Percentiles rank a stretch among this genome's conserved stretches.
Conservation (phyloP, 306 rosid species). For the Urtica urens region DNA sequence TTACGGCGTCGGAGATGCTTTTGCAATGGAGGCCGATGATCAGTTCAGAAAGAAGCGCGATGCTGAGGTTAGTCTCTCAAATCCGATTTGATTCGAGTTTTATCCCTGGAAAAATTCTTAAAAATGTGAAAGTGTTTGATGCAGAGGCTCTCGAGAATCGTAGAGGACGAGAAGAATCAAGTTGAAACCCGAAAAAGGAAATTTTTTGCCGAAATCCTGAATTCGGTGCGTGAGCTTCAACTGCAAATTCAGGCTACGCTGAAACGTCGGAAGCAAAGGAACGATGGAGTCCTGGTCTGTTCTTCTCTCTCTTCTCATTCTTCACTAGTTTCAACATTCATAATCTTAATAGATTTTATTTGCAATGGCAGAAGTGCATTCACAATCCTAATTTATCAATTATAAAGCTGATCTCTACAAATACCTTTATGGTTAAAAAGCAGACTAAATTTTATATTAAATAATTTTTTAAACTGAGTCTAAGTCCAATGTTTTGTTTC, state of each 20-base stretch:
- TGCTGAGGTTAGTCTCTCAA: conserved; percentile 61
- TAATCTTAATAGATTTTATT: too few species aligned
- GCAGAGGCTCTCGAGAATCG: conserved; percentile 88
- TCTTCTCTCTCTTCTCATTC: neutral
- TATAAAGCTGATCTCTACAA: too few species aligned
- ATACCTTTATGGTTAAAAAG: too few species aligned
- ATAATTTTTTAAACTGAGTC: too few species aligned
- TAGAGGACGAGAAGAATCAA: conserved; percentile 79
- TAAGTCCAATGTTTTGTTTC: too few species aligned
- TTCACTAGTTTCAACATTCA: neutral
- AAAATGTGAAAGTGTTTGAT: conserved; percentile 20
- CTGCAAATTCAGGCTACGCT: conserved; percentile 87
- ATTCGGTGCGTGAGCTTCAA: conserved; percentile 92
- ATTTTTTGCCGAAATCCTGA: conserved; percentile 78
- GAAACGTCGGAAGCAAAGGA: conserved; percentile 87
- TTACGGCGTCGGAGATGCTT: conserved; percentile 97
- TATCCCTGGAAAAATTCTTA: conserved; percentile 2
- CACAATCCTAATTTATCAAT: too few species aligned
- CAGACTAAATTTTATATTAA: too few species aligned
- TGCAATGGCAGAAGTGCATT: too few species aligned
- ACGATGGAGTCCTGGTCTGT: conserved; percentile 69
- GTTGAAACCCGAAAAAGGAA: conserved; percentile 82
- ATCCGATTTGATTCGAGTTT: too few species aligned
- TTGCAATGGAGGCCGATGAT: conserved; percentile 85
- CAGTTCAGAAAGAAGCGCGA: conserved; percentile 84